Evolutionary conservation across 371 early-diverging fungal genomes (phyloP).

Genomic region (Apophysomyces sp.): DNA sequence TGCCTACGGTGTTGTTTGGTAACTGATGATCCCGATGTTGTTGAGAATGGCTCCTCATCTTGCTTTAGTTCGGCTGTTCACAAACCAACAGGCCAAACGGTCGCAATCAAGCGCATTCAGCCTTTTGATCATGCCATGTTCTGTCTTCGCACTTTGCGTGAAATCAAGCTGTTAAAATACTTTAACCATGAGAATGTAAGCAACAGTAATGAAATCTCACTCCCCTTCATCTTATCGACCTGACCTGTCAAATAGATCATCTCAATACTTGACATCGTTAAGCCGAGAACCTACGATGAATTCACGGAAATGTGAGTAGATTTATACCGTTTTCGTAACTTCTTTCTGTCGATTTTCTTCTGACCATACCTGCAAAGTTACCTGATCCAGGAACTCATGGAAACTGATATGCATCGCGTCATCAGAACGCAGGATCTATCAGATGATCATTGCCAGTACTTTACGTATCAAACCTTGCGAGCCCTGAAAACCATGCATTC

Average conservation of each 20-base stretch:
- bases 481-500: conserved; percentile 98
- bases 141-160: conserved; percentile 82
- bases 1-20: conserved; percentile 70
- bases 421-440: conserved; percentile 97
- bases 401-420: conserved; percentile 97
- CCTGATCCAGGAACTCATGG: conserved; percentile 90
- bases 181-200: conserved; percentile 84
- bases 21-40: conserved; percentile 58
- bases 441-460: conserved; percentile 98
- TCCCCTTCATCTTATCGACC: not conserved
- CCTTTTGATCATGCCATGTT: conserved; percentile 90
- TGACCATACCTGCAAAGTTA: conserved; percentile 31
- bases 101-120: conserved; percentile 92
- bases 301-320: conserved; percentile 84
- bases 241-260: conserved; percentile 65
- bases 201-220: not conserved
- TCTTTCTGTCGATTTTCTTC: not conserved
- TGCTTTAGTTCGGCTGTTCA: conserved; percentile 73
- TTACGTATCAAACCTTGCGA: conserved; percentile 95
- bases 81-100: conserved; percentile 83
- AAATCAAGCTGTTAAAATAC: conserved; percentile 87
- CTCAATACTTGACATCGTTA: conserved; percentile 87
- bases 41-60: conserved; percentile 40
- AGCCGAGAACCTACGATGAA: conserved; percentile 67
- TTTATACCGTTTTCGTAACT: not conserved